Evolutionary conservation across 129 eudicot species (phyloP), one percentile per base, ranked within the genome.

Genomic region (Helianthus annuus): DNA sequence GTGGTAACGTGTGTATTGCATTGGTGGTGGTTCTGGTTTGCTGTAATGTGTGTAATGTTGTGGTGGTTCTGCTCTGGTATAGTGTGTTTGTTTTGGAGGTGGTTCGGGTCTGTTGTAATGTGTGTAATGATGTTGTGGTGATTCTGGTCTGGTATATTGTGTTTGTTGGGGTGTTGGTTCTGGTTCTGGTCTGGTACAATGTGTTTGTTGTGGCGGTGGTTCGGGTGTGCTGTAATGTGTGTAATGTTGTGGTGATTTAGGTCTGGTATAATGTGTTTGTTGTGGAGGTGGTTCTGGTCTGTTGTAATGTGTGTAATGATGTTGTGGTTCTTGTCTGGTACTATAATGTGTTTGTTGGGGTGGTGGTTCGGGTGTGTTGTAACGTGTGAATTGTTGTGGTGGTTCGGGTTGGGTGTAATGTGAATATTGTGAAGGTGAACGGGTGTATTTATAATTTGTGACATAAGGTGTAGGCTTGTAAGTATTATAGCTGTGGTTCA

Each of bases 401-500:
- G 76, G 79, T 27, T 81, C 83, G 2, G 73, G 82, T 55, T 74
- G 51, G 60, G 19, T 72, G 76, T 76, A 87, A 42, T 81, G 58
- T 49, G 82, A 49, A 69, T 42, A 34, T 51, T 71, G 81, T 56
- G 82, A 68, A 62, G 90, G 82, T 71, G 88, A 76, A 6, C 68
- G 84, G 81, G 63, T 48, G 34, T 85, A 55, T 51, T 83, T 74
- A 46, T 85, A 85, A 70, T 76, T 77, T 6, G 96, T 89, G 46
- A 89, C 80, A 69, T 79, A 72, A 32, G 90, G 85, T 22, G 92
- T 81, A 63, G 97, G 91, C 68, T 68, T 84, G 79, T 85, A 81
- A 60, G 83, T 72, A 67, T 85, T 92, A 66, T 91, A 82, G 77
- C 76, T 86, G 60, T 83, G 96, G 76, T 76, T 79, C 58, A 78